A percentile compares a stretch with the other conserved stretches of the same genome.
Evolutionary conservation across 2,329 filamentous ascomycete genomes (phyloP).

Genomic region (Purpureocillium lavendulum): DNA sequence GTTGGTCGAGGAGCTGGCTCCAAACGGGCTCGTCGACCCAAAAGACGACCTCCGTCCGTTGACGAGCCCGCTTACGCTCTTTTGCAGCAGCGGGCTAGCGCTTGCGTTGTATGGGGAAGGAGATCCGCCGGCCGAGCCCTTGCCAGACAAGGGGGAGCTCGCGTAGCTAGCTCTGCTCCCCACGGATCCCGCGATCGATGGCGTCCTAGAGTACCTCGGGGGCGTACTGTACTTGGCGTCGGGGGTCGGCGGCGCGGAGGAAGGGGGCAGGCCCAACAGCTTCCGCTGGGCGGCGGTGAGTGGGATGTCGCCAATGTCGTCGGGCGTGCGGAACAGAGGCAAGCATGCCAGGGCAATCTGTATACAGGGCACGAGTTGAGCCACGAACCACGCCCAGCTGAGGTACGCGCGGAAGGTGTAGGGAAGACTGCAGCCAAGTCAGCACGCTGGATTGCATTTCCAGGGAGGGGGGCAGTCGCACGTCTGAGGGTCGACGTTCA

Average conservation of each 20-base stretch:
- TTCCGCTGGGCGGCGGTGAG: slow-evolving; percentile 69
- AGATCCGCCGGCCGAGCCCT: slow-evolving; percentile 28
- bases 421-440: slow-evolving; percentile 18
- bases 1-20: slow-evolving; percentile 36
- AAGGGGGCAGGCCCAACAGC: slow-evolving; percentile 72
- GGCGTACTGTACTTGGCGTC: slow-evolving; percentile 70
- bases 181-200: slow-evolving; percentile 55
- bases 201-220: slow-evolving; percentile 74
- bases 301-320: slow-evolving; percentile 81
- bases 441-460: neutral
- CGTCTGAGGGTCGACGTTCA: slow-evolving; percentile 29
- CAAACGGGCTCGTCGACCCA: slow-evolving; percentile 46
- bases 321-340: slow-evolving; percentile 63
- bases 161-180: slow-evolving; percentile 49
- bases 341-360: slow-evolving; percentile 65
- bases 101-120: slow-evolving; percentile 38
- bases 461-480: slow-evolving; percentile 13
- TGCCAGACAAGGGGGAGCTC: slow-evolving; percentile 49
- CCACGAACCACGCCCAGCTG: slow-evolving; percentile 34
- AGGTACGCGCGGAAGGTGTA: slow-evolving; percentile 25
- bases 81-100: slow-evolving; percentile 56
- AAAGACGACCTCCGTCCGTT: slow-evolving; percentile 53
- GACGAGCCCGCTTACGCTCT: slow-evolving; percentile 45
- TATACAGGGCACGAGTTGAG: slow-evolving; percentile 52
- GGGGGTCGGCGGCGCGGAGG: slow-evolving; percentile 53